Evolutionary conservation across 2,329 filamentous ascomycete species (phyloP).

Genomic region (Penicillium corylophilum): DNA sequence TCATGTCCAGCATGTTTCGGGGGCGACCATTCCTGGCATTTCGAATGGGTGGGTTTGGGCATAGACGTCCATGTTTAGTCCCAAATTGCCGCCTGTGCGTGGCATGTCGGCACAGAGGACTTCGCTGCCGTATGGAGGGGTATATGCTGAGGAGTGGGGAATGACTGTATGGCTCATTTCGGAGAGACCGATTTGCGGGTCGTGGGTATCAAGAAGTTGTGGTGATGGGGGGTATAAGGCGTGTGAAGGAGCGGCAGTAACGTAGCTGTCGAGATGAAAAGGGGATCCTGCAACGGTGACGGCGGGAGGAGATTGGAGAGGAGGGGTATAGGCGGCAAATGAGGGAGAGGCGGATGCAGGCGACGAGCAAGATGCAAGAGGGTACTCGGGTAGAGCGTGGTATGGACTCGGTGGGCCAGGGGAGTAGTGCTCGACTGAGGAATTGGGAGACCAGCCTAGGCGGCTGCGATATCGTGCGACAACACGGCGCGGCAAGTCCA

Average conservation of each 20-base stretch:
- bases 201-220: constrained; percentile 35
- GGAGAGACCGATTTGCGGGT: constrained; percentile 28
- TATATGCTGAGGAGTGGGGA: constrained; percentile 38
- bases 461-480: constrained; percentile 67
- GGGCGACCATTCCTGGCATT: constrained; percentile 33
- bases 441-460: constrained; percentile 60
- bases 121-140: constrained; percentile 39
- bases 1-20: constrained; percentile 41
- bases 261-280: constrained; percentile 35
- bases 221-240: constrained; percentile 38
- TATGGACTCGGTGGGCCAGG: constrained; percentile 38
- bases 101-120: constrained; percentile 30
- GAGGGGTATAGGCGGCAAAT: constrained; percentile 42
- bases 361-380: constrained; percentile 36
- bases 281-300: constrained; percentile 39
- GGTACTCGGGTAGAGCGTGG: constrained; percentile 31
- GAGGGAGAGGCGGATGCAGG: constrained; percentile 39
- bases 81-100: constrained; percentile 27
- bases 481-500: constrained; percentile 71
- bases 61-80: constrained; percentile 33
- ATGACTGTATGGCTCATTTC: constrained; percentile 33
- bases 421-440: constrained; percentile 39
- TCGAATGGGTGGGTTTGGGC: constrained; percentile 34
- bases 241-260: constrained; percentile 36
- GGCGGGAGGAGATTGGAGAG: constrained; percentile 41